phyloP scores from a whole-genome alignment of 768 basidiomycete species.

The Xerocomellus intermedius region DNA sequence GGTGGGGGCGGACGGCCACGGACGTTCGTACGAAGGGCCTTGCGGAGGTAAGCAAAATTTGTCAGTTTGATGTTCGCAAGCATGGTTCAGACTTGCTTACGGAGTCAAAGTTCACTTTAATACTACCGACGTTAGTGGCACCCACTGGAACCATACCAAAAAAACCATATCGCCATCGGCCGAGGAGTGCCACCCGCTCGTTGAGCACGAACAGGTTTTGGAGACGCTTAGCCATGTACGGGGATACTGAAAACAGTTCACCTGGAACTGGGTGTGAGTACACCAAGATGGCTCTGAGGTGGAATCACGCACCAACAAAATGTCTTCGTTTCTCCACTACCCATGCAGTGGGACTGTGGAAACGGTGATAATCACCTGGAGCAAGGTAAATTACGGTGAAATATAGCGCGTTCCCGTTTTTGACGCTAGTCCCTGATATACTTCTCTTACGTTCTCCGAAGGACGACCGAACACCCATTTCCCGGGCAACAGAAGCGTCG shows the following conservation, averaged over 20 bases:
- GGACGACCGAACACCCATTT: slow-evolving; percentile 58
- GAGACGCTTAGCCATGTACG: slow-evolving; percentile 90
- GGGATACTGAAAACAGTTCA: slow-evolving; percentile 94
- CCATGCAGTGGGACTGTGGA: slow-evolving; percentile 95
- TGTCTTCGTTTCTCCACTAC: slow-evolving; percentile 95
- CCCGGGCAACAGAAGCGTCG: slow-evolving; percentile 67
- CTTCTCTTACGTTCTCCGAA: slow-evolving; percentile 33
- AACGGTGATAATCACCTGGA: slow-evolving; percentile 97
- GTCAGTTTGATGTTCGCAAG: neutral
- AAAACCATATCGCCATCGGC: slow-evolving; percentile 93
- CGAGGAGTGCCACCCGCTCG: slow-evolving; percentile 93
- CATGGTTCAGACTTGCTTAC: slow-evolving; percentile 34
- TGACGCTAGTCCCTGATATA: slow-evolving; percentile 48
- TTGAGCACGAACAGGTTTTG: slow-evolving; percentile 97
- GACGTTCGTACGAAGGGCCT: slow-evolving; percentile 89
- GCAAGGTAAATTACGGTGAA: slow-evolving; percentile 97
- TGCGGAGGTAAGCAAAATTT: neutral
- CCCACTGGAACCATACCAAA: slow-evolving; percentile 98
- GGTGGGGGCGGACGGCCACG: slow-evolving; percentile 68
- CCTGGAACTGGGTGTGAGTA: slow-evolving; percentile 40
- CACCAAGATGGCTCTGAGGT: neutral
- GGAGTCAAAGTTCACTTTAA: slow-evolving; percentile 93
- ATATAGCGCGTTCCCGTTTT: slow-evolving; percentile 80
- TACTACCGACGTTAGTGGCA: slow-evolving; percentile 96
- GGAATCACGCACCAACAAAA: slow-evolving; percentile 70